Conservation (phyloP, 306 rosid species). For the Canavalia gladiata region DNA sequence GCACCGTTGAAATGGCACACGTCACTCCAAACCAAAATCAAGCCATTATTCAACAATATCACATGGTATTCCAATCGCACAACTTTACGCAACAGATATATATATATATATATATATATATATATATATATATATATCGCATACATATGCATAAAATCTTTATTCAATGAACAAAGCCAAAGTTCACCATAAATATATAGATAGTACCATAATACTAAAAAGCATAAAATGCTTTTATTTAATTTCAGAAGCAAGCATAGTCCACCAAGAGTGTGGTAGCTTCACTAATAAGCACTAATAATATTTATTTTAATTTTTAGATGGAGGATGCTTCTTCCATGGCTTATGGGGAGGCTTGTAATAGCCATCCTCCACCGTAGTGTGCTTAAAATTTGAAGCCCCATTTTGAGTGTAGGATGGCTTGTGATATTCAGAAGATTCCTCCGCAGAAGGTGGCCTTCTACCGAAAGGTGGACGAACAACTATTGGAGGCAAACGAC, state of each 20-base stretch:
- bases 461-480: not conserved
- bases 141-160: not conserved
- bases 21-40: not conserved
- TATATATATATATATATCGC: too few species aligned
- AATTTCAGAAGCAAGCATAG: not conserved
- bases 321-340: not conserved
- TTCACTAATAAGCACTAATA: not conserved
- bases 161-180: not conserved
- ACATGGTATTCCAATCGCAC: not conserved
- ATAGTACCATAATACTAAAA: not conserved
- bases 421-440: not conserved
- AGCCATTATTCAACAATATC: not conserved
- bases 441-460: not conserved
- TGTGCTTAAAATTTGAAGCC: too few species aligned
- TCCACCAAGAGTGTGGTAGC: not conserved
- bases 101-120: too few species aligned
- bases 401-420: too few species aligned
- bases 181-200: not conserved
- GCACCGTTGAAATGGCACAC: not conserved
- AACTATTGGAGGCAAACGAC: not conserved
- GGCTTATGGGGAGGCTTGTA: conserved; percentile 1
- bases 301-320: not conserved
- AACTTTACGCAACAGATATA: not conserved
- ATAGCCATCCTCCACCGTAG: not conserved
- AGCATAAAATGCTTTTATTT: not conserved